Evolutionary conservation across 345 rosid genomes (phyloP), one percentile per base, ranked within the genome.

Genomic region (Aurinia saxatilis): DNA sequence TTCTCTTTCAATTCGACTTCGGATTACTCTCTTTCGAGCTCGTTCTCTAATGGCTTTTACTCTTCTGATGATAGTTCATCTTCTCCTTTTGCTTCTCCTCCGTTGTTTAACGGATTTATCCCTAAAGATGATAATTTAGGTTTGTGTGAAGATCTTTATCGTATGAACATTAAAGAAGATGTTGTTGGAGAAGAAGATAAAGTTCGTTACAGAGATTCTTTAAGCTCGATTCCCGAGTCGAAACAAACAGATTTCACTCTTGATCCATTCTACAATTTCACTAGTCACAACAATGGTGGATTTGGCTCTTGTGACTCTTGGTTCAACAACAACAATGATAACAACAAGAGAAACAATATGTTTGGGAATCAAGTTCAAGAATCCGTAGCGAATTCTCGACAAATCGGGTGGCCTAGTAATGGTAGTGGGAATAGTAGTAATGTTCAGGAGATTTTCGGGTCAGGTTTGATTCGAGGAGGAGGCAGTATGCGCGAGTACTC

Each of bases 1-100:
- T 71, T 79, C 68, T 79, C 80, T 60, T 52, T 70, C 7, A 54
- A 18, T 5, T 71, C 66, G 1, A 61, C 66, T 1, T 76, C 79
- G 0, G 81, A 65, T 34, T 77, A 56, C 47, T 79, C 79, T 51
- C 64, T 74, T 1, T 74, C 83, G 8, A 73, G 79, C 39, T 66
- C 77, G 4, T 56, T 79, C 65, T 74, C 80, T 34, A 60, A 63
- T 17, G 83, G 78, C 8, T 68, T 63, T 6, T 27, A 27, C 14
- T 76, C 37, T 65, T 62, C 81, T 8, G 81, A 76, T 2, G 67
- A 74, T 50, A 71, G 42, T 19, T 53, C 59, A 44, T 73, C 82
- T 53, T 73, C 82, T 40, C 76, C 80, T 3, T 57, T 77, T 2
- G 66, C 80, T 50, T 69, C 82, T 42, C 71, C 77, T 44, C 55